Percentiles rank a stretch among this genome's conserved stretches.
phyloP scores from a whole-genome alignment of 257 asterid species.

The Solanum chiquidenum region DNA sequence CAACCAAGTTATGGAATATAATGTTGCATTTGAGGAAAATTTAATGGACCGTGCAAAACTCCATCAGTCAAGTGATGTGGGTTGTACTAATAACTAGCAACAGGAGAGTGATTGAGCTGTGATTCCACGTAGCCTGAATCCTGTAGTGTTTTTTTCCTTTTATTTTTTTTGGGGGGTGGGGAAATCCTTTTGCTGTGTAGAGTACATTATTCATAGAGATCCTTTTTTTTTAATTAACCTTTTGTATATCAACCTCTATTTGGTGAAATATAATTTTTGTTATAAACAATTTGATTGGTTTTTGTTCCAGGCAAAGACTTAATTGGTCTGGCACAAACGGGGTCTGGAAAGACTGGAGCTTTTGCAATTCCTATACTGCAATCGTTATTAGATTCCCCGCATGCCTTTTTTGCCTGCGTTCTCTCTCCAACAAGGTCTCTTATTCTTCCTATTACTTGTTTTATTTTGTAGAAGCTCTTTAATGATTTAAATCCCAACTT shows the following conservation, averaged over 20 bases:
- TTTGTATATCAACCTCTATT: not conserved
- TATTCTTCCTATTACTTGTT: not conserved
- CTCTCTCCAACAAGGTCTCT: conserved; percentile 63
- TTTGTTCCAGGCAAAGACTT: conserved; percentile 48
- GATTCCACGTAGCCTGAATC: not conserved
- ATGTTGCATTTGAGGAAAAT: not conserved
- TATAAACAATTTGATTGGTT: not conserved
- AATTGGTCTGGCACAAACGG: conserved; percentile 91
- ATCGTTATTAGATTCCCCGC: conserved; percentile 54
- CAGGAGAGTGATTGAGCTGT: not conserved
- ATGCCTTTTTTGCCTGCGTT: conserved; percentile 85
- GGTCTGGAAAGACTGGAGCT: conserved; percentile 96
- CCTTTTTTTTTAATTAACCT: not conserved
- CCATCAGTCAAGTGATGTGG: not conserved
- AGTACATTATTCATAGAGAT: not conserved
- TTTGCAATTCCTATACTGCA: conserved; percentile 86
- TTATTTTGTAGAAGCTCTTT: not conserved
- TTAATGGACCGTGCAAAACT: not conserved
- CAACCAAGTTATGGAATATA: not conserved
- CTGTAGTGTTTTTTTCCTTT: not conserved
- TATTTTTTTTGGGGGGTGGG: too few species aligned
- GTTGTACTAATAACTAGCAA: not conserved
- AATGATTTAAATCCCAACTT: not conserved
- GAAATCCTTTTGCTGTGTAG: not conserved
- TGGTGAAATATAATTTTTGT: not conserved